These are phyloP conservation scores for Asterophora lycoperdoides DNA, from an alignment of 768 basidiomycete species.

Conservation along the genomic window DNA sequence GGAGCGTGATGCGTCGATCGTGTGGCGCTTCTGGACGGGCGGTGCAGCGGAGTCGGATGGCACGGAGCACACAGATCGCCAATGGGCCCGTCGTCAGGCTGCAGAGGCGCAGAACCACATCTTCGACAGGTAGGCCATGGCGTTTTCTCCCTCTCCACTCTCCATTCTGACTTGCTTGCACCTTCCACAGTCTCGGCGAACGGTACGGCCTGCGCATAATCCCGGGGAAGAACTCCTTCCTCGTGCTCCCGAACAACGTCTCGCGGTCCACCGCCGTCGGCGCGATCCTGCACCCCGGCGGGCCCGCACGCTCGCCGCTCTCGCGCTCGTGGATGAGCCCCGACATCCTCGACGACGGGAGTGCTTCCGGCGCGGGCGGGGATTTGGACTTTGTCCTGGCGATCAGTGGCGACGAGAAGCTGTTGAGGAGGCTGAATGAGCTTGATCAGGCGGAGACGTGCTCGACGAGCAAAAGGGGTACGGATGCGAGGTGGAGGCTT, in stretches of 20 bases:
- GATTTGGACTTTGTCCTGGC: constrained; percentile 60
- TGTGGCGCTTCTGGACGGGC: constrained; percentile 83
- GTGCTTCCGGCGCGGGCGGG: constrained; percentile 25
- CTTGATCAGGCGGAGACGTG: constrained; percentile 69
- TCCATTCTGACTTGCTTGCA: background rate
- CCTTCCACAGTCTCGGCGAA: constrained; percentile 59
- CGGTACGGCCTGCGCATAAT: constrained; percentile 81
- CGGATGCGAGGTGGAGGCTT: constrained; percentile 71
- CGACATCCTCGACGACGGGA: constrained; percentile 23
- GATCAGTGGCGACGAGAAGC: constrained; percentile 72
- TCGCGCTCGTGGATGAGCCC: constrained; percentile 38
- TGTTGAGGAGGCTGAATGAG: constrained; percentile 72
- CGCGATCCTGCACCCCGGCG: constrained; percentile 68
- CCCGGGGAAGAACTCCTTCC: constrained; percentile 74
- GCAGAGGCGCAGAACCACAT: constrained; percentile 92
- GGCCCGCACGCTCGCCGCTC: constrained; percentile 38
- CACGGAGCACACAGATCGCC: constrained; percentile 50
- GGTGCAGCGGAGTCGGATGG: constrained; percentile 17
- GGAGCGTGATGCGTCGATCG: constrained; percentile 74
- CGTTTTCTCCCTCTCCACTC: background rate
- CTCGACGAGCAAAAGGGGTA: constrained; percentile 67
- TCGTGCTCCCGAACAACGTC: constrained; percentile 78
- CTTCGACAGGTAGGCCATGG: constrained; percentile 61
- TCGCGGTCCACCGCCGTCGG: constrained; percentile 82
- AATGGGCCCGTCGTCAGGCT: constrained; percentile 83